Conservation (phyloP, 768 basidiomycete genomes). For the Serendipita sp. region DNA sequence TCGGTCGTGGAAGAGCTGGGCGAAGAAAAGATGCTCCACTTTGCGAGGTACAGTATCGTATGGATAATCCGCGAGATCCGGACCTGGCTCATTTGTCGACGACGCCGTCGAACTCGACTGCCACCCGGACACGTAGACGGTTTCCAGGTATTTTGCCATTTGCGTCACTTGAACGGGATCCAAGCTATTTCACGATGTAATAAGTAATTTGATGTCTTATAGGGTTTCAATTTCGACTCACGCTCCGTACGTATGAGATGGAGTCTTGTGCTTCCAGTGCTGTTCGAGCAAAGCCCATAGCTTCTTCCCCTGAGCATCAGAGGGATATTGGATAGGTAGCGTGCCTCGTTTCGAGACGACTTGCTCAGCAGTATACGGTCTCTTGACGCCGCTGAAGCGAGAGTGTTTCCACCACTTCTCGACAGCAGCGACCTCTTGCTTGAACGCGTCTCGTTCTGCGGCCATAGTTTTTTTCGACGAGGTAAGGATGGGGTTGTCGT, state of each 20-base stretch:
- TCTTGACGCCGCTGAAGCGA: constrained; percentile 72
- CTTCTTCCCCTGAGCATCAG: constrained; percentile 74
- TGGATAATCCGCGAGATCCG: constrained; percentile 88
- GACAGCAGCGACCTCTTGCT: constrained; percentile 67
- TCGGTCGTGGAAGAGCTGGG: constrained; percentile 97
- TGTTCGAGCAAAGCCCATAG: constrained; percentile 58
- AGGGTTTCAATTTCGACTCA: constrained; percentile 34
- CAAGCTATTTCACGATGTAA: constrained; percentile 40
- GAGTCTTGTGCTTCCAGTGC: constrained; percentile 62
- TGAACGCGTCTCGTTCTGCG: constrained; percentile 39
- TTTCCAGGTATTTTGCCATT: constrained; percentile 98
- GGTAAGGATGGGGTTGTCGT: background rate
- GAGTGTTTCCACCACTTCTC: constrained; percentile 91
- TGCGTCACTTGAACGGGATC: constrained; percentile 94
- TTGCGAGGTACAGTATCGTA: constrained; percentile 98
- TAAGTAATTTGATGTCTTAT: constrained; percentile 2
- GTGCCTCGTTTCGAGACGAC: constrained; percentile 92
- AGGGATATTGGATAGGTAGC: constrained; percentile 71
- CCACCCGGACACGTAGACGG: constrained; percentile 97
- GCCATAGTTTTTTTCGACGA: constrained; percentile 12
- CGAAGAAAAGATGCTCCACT: constrained; percentile 95
- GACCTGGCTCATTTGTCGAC: constrained; percentile 89
- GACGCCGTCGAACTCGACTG: constrained; percentile 89
- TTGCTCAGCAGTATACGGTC: constrained; percentile 85
- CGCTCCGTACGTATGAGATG: constrained; percentile 97